Evolutionary conservation across 345 rosid species (phyloP), one percentile per base, ranked within the genome.

Genomic region (Psidium friedrichsthalianum): DNA sequence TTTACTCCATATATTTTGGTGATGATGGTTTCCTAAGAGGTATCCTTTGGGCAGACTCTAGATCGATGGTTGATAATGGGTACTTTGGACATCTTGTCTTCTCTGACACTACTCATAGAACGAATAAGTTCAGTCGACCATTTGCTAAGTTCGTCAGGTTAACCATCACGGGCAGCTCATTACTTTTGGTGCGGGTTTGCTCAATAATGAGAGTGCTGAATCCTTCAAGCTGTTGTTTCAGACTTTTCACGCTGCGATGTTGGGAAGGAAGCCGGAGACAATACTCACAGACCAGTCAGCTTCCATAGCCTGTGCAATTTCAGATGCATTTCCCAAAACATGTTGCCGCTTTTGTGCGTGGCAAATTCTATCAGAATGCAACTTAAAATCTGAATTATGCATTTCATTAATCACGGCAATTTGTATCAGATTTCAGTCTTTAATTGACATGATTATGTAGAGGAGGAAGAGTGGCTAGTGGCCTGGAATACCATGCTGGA

Each of bases 331-430:
- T 81, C 87, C 90, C 8, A 91, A 88, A 82, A 84, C 87, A 53
- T 86, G 84, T 85, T 91, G 88, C 74, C 64, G 44, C 42, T 53
- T 87, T 53, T 84, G 85, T 56, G 53, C 84, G 14, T 88, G 89
- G 90, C 93, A 90, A 87, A 90, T 90, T 90, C 88, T 81, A 85
- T 56, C 89, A 87, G 74, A 92, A 88, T 86, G 89, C 88, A 21
- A 85, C 84, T 36, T 85, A 88, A 85, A 90, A 89, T 82, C 89
- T 90, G 51, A 58, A 84, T 83, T 87, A 58, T 51, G 82, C 40
- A 36, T 84, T 32, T n/a, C 69, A 58, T 57, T 53, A 27, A 47
- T 0, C 80, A 61, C 20, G 81, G 54, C 21, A 61, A 84, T 59
- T 84, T 61, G 47, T 58, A 24, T 69, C 52, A 84, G 81, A 51